Evolutionary conservation across 1,139 yeast genomes (phyloP).

Genomic region (Blastobotrys persicus): DNA sequence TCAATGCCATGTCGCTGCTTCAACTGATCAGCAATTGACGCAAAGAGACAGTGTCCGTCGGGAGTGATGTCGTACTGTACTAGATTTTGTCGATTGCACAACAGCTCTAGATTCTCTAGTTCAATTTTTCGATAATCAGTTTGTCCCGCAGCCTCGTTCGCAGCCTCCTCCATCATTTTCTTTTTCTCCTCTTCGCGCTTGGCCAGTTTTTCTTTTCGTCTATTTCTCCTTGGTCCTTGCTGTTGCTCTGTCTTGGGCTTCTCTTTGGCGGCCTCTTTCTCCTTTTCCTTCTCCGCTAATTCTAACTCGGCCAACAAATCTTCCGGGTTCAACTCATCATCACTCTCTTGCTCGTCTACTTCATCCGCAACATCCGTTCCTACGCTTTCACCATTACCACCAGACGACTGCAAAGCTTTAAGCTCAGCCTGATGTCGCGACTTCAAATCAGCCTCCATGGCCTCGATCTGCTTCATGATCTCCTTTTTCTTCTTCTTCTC

Average conservation of each 20-base stretch:
- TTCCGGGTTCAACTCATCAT: slow-evolving; percentile 55
- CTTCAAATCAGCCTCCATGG: slow-evolving; percentile 56
- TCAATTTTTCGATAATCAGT: slow-evolving; percentile 74
- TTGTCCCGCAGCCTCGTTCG: slow-evolving; percentile 59
- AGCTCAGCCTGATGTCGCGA: slow-evolving; percentile 43
- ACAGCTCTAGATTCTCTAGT: slow-evolving; percentile 55
- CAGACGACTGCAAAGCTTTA: background rate
- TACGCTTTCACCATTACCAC: background rate
- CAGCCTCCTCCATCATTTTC: slow-evolving; percentile 63
- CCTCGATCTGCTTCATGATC: slow-evolving; percentile 54
- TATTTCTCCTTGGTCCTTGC: slow-evolving; percentile 54
- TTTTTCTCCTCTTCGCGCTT: slow-evolving; percentile 69
- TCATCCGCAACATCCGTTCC: slow-evolving; percentile 1
- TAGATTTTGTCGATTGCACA: slow-evolving; percentile 51
- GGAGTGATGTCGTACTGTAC: slow-evolving; percentile 61
- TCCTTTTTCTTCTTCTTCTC: slow-evolving; percentile 58
- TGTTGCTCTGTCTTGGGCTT: slow-evolving; percentile 17
- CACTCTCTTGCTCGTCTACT: slow-evolving; percentile 12
- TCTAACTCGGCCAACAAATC: slow-evolving; percentile 51
- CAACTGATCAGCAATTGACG: slow-evolving; percentile 80
- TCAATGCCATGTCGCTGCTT: slow-evolving; percentile 46
- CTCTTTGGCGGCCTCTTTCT: slow-evolving; percentile 17
- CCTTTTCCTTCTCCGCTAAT: slow-evolving; percentile 33
- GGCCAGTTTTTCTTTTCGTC: slow-evolving; percentile 82
- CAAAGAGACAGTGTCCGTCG: slow-evolving; percentile 93